These are phyloP conservation scores for Microdochium paspali DNA, from an alignment of 2,329 filamentous ascomycete species.

Conservation along the genomic window DNA sequence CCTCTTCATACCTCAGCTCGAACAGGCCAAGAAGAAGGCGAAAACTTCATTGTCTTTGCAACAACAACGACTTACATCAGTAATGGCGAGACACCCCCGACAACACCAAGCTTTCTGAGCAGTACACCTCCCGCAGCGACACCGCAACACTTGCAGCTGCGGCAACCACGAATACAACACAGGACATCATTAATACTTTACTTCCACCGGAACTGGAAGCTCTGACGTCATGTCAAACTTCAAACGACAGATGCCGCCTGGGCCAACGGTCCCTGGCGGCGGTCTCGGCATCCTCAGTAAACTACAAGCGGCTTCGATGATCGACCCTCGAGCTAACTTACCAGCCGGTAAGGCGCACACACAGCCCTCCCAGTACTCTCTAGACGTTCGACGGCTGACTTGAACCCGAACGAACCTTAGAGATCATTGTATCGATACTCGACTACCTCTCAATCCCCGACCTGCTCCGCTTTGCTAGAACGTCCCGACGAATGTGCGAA, in stretches of 20 bases:
- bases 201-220: neutral
- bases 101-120: too few species aligned
- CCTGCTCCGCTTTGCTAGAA: conserved; percentile 74
- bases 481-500: conserved; percentile 80
- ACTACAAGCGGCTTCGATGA: conserved; percentile 71
- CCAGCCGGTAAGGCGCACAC: conserved; percentile 58
- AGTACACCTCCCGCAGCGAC: too few species aligned
- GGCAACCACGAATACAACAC: neutral
- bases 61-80: too few species aligned
- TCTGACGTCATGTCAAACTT: conserved; percentile 21
- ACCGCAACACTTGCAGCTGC: too few species aligned
- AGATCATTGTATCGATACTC: conserved; percentile 80
- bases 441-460: conserved; percentile 82
- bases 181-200: neutral
- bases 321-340: conserved; percentile 66
- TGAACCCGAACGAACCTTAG: too few species aligned
- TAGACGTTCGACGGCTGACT: conserved; percentile 7
- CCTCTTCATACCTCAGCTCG: too few species aligned
- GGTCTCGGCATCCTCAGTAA: conserved; percentile 59
- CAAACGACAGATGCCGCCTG: conserved; percentile 24
- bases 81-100: too few species aligned
- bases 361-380: conserved; percentile 3
- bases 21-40: too few species aligned
- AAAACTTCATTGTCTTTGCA: too few species aligned
- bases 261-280: conserved; percentile 18